phyloP scores from a whole-genome alignment of 2,329 filamentous ascomycete species.

The Colletotrichum sidae region DNA sequence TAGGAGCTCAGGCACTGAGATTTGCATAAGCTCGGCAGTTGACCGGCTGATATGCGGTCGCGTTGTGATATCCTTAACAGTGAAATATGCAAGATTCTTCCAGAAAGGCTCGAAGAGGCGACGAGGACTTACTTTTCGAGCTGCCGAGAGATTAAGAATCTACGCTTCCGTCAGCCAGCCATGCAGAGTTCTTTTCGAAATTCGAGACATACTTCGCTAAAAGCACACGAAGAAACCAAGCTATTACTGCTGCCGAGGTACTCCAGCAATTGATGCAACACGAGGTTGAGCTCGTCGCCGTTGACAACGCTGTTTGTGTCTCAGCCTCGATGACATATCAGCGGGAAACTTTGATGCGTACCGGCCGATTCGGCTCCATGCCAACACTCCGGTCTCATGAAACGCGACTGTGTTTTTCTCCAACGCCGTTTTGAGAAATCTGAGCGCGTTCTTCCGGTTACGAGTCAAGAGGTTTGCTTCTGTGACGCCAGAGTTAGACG shows the following conservation, averaged over 20 bases:
- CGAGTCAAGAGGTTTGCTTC: constrained; percentile 60
- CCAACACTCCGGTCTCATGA: constrained; percentile 86
- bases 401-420: constrained; percentile 75
- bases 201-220: constrained; percentile 73
- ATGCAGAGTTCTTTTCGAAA: constrained; percentile 9
- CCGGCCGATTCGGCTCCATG: constrained; percentile 86
- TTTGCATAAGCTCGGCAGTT: constrained; percentile 83
- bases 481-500: constrained; percentile 43
- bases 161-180: constrained; percentile 32
- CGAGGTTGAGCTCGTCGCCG: constrained; percentile 87
- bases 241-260: constrained; percentile 87
- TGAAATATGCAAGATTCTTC: constrained; percentile 83
- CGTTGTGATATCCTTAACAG: constrained; percentile 83
- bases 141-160: constrained; percentile 77
- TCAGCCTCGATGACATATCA: constrained; percentile 9
- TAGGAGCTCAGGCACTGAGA: constrained; percentile 80
- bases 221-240: constrained; percentile 83
- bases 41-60: constrained; percentile 85
- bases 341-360: constrained; percentile 47
- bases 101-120: constrained; percentile 89
- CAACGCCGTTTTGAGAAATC: constrained; percentile 78
- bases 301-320: constrained; percentile 67
- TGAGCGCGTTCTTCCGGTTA: constrained; percentile 78
- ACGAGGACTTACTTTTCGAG: constrained; percentile 69
- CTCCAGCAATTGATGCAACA: constrained; percentile 84